These are phyloP conservation scores for Lactuca saligna DNA, from an alignment of 129 eudicot genomes.

Conservation along the genomic window DNA sequence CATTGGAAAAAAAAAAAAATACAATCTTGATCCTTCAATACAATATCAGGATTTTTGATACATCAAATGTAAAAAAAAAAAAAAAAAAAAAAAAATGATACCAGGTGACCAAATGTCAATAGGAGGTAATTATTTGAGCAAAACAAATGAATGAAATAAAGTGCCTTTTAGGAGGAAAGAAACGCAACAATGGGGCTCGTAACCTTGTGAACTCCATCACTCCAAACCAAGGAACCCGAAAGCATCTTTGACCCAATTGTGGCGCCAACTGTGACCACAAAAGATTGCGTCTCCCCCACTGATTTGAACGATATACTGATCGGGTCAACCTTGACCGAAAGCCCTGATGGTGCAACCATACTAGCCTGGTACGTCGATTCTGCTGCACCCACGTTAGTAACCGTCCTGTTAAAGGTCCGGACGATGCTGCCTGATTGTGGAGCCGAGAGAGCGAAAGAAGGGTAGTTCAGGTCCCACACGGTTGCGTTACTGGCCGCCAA, in stretches of 20 bases:
- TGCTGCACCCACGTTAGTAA: conserved; percentile 51
- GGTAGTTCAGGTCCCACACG: conserved; percentile 49
- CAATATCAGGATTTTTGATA: conserved; percentile 12
- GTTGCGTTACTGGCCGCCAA: conserved; percentile 20
- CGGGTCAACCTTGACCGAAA: conserved; percentile 42
- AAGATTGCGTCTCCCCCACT: conserved; percentile 41
- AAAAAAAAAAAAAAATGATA: background rate
- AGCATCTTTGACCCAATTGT: background rate
- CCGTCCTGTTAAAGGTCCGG: conserved; percentile 36
- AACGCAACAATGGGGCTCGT: conserved; percentile 62
- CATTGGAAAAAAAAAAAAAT: no score
- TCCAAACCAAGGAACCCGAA: conserved; percentile 66
- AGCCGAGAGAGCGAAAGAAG: conserved; percentile 44
- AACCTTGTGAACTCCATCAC: conserved; percentile 49
- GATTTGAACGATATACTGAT: conserved; percentile 31
- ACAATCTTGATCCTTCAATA: background rate
- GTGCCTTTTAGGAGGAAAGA: background rate
- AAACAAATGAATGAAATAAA: background rate
- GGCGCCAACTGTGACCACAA: conserved; percentile 45
- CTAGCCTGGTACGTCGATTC: conserved; percentile 34
- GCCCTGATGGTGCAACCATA: conserved; percentile 39
- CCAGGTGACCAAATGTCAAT: background rate
- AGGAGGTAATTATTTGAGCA: conserved; percentile 11
- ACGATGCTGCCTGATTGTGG: background rate
- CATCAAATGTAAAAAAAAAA: background rate